Evolutionary conservation across 108 stramenopile genomes (phyloP).

Genomic region (Pseudonitzschia pungens): DNA sequence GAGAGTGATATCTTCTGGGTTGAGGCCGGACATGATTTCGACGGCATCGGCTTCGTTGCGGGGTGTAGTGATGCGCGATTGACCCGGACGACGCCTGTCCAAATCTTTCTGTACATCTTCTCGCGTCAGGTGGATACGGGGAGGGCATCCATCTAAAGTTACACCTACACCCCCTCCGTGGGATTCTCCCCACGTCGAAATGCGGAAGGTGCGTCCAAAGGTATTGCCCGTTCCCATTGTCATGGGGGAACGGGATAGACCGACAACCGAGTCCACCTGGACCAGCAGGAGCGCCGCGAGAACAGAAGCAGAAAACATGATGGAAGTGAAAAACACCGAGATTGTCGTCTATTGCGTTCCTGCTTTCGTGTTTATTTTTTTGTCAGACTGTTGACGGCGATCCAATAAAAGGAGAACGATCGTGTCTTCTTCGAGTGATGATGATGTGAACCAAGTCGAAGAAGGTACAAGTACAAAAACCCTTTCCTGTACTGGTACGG

Average conservation of each 20-base stretch:
- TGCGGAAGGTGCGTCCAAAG: conserved; percentile 96
- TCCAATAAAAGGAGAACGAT: not conserved
- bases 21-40: conserved; percentile 92
- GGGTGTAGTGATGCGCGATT: conserved; percentile 95
- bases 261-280: conserved; percentile 1
- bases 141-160: conserved; percentile 95
- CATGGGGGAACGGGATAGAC: conserved; percentile 24
- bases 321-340: not conserved
- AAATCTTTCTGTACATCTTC: conserved; percentile 94
- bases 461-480: not conserved
- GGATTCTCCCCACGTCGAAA: conserved; percentile 98
- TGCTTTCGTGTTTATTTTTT: not conserved
- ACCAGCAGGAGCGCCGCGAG: not conserved
- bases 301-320: not conserved
- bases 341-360: not conserved
- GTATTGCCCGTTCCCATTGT: conserved; percentile 93
- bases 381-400: not conserved
- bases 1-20: conserved; percentile 82
- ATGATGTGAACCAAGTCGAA: not conserved
- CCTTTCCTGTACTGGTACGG: not conserved
- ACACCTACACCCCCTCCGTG: conserved; percentile 98
- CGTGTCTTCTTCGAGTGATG: not conserved
- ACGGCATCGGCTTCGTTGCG: conserved; percentile 95
- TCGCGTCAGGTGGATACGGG: conserved; percentile 82
- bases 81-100: conserved; percentile 93